These are phyloP conservation scores for Aquilaria sinensis DNA, from an alignment of 345 rosid species.

Conservation along the genomic window DNA sequence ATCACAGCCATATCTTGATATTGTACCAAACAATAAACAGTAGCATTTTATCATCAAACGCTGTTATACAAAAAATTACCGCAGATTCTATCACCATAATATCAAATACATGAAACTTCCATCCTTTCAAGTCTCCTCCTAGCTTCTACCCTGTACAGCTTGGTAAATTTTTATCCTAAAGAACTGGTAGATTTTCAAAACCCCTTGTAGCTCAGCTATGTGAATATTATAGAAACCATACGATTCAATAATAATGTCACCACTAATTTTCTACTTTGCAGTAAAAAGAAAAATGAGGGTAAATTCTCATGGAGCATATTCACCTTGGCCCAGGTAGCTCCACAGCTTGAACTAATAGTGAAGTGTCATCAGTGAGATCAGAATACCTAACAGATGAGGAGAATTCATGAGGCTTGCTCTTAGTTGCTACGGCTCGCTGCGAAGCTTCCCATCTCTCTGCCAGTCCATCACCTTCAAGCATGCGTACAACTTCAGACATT, in stretches of 20 bases:
- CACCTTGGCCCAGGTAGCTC: conserved; percentile 92
- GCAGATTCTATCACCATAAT: no score
- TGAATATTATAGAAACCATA: conserved; percentile 19
- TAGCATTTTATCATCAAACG: no score
- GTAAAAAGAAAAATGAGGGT: background rate
- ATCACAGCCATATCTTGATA: no score
- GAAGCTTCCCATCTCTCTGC: conserved; percentile 33
- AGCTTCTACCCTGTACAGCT: conserved; percentile 27
- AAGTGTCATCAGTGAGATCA: conserved; percentile 86
- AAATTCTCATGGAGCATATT: conserved; percentile 13
- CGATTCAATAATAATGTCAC: conserved; percentile 6
- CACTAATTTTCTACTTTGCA: conserved; percentile 11
- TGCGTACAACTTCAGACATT: conserved; percentile 26
- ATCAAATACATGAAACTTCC: conserved; percentile 5
- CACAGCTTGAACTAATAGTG: conserved; percentile 80
- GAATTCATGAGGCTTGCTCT: conserved; percentile 52
- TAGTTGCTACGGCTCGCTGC: conserved; percentile 16
- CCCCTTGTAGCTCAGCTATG: conserved; percentile 12
- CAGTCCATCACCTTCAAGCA: conserved; percentile 29
- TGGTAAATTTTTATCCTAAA: background rate
- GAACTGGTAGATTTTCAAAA: conserved; percentile 3
- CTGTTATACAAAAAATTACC: no score
- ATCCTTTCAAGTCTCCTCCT: conserved; percentile 7
- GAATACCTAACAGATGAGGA: conserved; percentile 81
- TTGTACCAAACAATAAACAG: no score